Evolutionary conservation across 768 basidiomycete species (phyloP), one percentile per base, ranked within the genome.

Genomic region (Psilocybe cyanescens): DNA sequence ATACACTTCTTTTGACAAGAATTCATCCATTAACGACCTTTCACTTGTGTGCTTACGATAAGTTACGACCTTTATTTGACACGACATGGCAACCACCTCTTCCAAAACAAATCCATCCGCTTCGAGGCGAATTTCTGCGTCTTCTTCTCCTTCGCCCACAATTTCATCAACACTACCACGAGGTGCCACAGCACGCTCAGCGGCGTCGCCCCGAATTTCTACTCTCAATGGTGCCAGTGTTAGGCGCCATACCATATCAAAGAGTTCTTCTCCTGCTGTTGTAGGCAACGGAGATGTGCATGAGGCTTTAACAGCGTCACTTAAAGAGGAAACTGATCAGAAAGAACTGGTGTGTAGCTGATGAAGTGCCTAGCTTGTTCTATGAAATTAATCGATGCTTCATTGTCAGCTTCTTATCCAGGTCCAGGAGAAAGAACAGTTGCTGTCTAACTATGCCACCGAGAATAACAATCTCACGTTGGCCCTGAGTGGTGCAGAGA

Each of bases 311-410:
- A 76, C 83, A 9, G 83, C 82, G 35, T 85, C 86, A 31, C 79
- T 93, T 62, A 90, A 87, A 73, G 82, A 86, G 53, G 92, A 94
- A 73, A 90, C 88, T 12, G 91, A 93, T 65, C 83, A 88, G 68
- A 94, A 91, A 74, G 92, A 94, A 72, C 85, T 89, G 79, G 92
- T 88, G 69, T 60, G 83, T 72, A 41, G 37, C 29, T 49, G 37
- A 37, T 48, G 24, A 46, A 19, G 24, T 39, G 19, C 37, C 16
- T 28, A 9, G 11, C 50, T 64, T 55, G 28, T 54, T 55, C 49
- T 50, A 37, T 58, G 37, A 29, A 33, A 50, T 61, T 50, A 28
- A 55, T 52, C 45, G 57, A 59, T 49, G 49, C 63, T 24, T 39
- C 53, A 58, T 54, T 55, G 46, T 55, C 57, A 94, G 92, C 85